These are phyloP conservation scores for Pisolithus orientalis DNA, from an alignment of 768 basidiomycete species.

Conservation along the genomic window DNA sequence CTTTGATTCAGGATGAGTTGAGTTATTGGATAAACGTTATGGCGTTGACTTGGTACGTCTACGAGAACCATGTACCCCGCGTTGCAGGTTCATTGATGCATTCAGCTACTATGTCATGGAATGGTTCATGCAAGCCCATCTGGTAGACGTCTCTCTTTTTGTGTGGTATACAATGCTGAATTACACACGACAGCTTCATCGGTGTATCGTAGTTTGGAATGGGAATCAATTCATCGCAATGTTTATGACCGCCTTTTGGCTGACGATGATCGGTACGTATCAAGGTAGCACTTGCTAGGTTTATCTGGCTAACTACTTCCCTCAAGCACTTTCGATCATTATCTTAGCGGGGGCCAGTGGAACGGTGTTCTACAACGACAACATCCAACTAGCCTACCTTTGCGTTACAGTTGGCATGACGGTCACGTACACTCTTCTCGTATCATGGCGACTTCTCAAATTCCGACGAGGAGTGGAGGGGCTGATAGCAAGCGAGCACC, in stretches of 20 bases:
- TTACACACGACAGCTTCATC: neutral
- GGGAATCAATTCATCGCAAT: constrained; percentile 8
- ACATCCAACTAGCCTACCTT: constrained; percentile 21
- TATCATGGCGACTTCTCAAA: constrained; percentile 22
- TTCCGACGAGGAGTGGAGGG: constrained; percentile 11
- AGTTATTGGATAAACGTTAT: constrained; percentile 15
- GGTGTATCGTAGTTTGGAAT: constrained; percentile 14
- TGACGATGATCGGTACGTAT: constrained; percentile 11
- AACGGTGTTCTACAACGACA: constrained; percentile 13
- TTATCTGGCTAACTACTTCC: neutral
- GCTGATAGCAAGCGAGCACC: constrained; percentile 10
- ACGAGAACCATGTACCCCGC: neutral
- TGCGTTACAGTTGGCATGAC: constrained; percentile 25
- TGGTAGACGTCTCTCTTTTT: constrained; percentile 7
- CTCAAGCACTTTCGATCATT: constrained; percentile 12
- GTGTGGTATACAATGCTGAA: neutral
- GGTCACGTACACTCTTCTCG: constrained; percentile 25
- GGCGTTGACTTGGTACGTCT: constrained; percentile 13
- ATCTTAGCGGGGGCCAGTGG: constrained; percentile 9
- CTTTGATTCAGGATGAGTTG: constrained; percentile 9
- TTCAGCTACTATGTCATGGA: constrained; percentile 22
- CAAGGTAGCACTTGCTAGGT: neutral
- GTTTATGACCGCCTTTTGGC: constrained; percentile 11
- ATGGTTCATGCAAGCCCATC: constrained; percentile 23
- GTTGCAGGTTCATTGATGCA: neutral